These are phyloP conservation scores for Cutaneotrichosporon sp. DNA, from an alignment of 1,284 basidiomycete genomes.

Conservation along the genomic window DNA sequence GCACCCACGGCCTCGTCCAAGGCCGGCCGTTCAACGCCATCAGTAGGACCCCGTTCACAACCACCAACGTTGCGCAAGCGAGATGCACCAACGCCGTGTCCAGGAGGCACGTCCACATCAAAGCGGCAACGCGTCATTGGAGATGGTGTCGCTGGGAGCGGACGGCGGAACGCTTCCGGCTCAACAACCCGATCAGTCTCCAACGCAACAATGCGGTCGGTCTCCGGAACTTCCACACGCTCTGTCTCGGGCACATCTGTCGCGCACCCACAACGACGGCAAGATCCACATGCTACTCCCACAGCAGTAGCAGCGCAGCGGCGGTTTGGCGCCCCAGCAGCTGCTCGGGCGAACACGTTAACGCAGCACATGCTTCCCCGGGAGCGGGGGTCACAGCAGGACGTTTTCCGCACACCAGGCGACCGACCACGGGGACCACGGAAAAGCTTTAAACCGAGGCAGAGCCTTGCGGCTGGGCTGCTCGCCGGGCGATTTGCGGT, in stretches of 20 bases:
- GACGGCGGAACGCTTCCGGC: background rate
- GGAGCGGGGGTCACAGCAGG: too few relatives aligned
- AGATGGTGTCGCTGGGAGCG: too few relatives aligned
- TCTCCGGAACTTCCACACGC: background rate
- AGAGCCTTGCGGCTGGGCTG: slow-evolving; percentile 13
- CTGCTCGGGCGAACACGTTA: slow-evolving; percentile 4
- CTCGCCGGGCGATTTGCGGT: slow-evolving; percentile 1
- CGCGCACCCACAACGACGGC: background rate
- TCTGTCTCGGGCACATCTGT: background rate
- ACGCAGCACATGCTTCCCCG: background rate
- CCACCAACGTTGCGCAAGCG: slow-evolving; percentile 21
- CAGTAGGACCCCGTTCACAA: slow-evolving; percentile 3
- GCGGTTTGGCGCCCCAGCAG: slow-evolving; percentile 11
- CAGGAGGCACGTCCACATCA: background rate
- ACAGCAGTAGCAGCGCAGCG: background rate
- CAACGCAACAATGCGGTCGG: background rate
- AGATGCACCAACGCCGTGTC: slow-evolving; percentile 36
- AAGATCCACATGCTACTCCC: slow-evolving; percentile 2
- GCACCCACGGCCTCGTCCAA: too few relatives aligned
- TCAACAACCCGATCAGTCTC: background rate
- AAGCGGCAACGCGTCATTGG: slow-evolving; percentile 17
- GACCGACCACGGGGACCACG: slow-evolving; percentile 30
- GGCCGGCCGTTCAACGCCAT: slow-evolving; percentile 25
- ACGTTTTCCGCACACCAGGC: slow-evolving; percentile 26
- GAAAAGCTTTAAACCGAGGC: slow-evolving; percentile 55